phyloP scores from a whole-genome alignment of 164 flowering plant species.

The Liquidambar formosana region DNA sequence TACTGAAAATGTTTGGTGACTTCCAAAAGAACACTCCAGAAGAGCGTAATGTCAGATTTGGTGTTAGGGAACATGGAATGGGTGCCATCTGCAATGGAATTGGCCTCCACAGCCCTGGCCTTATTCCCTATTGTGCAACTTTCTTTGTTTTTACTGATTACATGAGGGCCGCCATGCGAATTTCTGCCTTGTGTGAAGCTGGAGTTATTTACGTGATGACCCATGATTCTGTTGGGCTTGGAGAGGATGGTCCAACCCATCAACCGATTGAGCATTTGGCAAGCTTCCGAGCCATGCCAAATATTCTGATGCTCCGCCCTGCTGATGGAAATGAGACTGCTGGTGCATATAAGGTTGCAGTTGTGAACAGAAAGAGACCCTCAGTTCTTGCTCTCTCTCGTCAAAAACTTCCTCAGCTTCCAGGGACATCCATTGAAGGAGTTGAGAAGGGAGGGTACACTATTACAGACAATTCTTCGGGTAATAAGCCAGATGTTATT shows the following conservation, averaged over 20 bases:
- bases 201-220: slow-evolving; percentile 65
- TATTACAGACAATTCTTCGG: slow-evolving; percentile 46
- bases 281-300: slow-evolving; percentile 55
- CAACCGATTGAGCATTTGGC: slow-evolving; percentile 74
- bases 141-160: slow-evolving; percentile 64
- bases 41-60: slow-evolving; percentile 54
- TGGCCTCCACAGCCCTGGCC: slow-evolving; percentile 53
- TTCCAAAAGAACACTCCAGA: slow-evolving; percentile 35
- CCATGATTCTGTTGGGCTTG: slow-evolving; percentile 74
- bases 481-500: slow-evolving; percentile 43
- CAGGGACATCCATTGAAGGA: slow-evolving; percentile 41
- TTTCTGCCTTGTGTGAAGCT: slow-evolving; percentile 59
- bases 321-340: slow-evolving; percentile 72
- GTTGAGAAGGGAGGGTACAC: slow-evolving; percentile 60
- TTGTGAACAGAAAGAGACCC: slow-evolving; percentile 39
- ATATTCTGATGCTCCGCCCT: slow-evolving; percentile 51
- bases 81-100: slow-evolving; percentile 63
- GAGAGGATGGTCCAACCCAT: slow-evolving; percentile 80
- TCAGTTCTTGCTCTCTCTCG: slow-evolving; percentile 53
- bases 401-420: slow-evolving; percentile 53
- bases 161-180: slow-evolving; percentile 52
- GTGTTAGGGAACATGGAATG: slow-evolving; percentile 70
- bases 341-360: slow-evolving; percentile 61
- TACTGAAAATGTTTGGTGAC: slow-evolving; percentile 29
- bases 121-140: slow-evolving; percentile 67